Base-by-base conservation (phyloP, 2,329 filamentous ascomycete genomes). In the Cladophialophora yegresii region DNA sequence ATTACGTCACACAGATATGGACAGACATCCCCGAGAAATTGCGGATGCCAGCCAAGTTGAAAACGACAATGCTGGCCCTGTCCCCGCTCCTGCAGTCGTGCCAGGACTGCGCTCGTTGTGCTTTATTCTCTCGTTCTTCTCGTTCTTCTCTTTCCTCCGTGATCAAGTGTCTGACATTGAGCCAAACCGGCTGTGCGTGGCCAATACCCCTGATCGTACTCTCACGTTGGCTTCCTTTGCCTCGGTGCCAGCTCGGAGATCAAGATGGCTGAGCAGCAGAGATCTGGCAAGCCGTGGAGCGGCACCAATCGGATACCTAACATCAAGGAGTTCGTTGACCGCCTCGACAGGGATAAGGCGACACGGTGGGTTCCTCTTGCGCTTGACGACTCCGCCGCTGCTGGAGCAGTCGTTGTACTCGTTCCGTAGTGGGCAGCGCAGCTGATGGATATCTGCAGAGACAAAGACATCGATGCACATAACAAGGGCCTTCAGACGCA, bases 281-380 rank as follows among this genome's bases (percentile, higher is more conserved):
- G 80, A 56, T 76, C 76, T 9, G 84, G 84, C 22, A 87, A 90
- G 72, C 89, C 92, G 75, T 97, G 96, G 81, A 93, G 90, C 32
- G 92, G 89, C 58, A 78, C 77, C 64, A 96, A 96, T 76, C 90
- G 90, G 26, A 87, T 98, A 59, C 93, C 93, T 6, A 96, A 92
- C 62, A 89, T 97, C 70, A 87, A 89, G 74, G 85, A 93, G 75
- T 96, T 96, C 70, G 84, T 96, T 70, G 84, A 90, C 59, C 85
- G 85, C 68, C 83, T 97, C 40, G 93, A 96, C 76, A 81, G 78
- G 59, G 87, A 96, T 70, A 96, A 96, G 80, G 87, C 84, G 71
- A 80, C 88, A 8, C 85, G 47, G 36, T 43, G n/a, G n/a, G 36
- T 43, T 8, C 16, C 5, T 20, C 36, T 2, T 43, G 16, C 36